Evolutionary conservation across 306 rosid genomes (phyloP).

Genomic region (Begonia loranthoides): DNA sequence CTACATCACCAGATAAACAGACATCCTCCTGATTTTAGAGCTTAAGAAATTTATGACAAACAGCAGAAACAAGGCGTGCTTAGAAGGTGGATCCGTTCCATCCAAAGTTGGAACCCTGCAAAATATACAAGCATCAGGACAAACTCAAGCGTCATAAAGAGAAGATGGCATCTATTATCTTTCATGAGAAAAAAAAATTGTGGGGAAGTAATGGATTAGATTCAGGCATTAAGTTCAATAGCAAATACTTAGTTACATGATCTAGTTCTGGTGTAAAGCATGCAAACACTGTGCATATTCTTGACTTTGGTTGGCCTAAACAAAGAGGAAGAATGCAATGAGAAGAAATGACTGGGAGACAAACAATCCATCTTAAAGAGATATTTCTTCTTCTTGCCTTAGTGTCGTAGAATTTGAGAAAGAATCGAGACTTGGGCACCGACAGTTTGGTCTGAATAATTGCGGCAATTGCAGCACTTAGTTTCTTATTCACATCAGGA

Average conservation of each 20-base stretch:
- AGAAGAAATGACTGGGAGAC: slow-evolving; percentile 27
- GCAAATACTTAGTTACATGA: slow-evolving; percentile 48
- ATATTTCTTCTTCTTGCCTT: slow-evolving; percentile 50
- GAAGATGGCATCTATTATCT: slow-evolving; percentile 2
- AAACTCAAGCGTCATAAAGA: not conserved
- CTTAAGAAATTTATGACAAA: no score
- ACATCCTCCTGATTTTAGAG: no score
- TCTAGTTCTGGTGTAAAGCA: slow-evolving; percentile 95
- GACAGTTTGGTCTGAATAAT: slow-evolving; percentile 79
- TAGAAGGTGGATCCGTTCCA: slow-evolving; percentile 88
- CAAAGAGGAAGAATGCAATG: slow-evolving; percentile 60
- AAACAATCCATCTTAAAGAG: slow-evolving; percentile 13
- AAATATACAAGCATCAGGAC: slow-evolving; percentile 20
- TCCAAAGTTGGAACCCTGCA: slow-evolving; percentile 87
- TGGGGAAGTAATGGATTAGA: slow-evolving; percentile 13
- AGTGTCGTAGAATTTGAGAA: slow-evolving; percentile 68
- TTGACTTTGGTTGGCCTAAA: slow-evolving; percentile 67
- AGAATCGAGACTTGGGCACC: slow-evolving; percentile 73
- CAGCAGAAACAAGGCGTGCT: not conserved
- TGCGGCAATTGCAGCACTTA: slow-evolving; percentile 67
- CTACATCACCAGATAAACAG: no score
- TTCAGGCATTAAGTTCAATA: slow-evolving; percentile 11
- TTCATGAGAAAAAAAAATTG: slow-evolving; percentile 2
- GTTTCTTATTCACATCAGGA: slow-evolving; percentile 73
- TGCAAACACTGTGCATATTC: slow-evolving; percentile 79